Conservation (phyloP, 1,284 basidiomycete genomes). For the Thecaphora thlaspeos region DNA sequence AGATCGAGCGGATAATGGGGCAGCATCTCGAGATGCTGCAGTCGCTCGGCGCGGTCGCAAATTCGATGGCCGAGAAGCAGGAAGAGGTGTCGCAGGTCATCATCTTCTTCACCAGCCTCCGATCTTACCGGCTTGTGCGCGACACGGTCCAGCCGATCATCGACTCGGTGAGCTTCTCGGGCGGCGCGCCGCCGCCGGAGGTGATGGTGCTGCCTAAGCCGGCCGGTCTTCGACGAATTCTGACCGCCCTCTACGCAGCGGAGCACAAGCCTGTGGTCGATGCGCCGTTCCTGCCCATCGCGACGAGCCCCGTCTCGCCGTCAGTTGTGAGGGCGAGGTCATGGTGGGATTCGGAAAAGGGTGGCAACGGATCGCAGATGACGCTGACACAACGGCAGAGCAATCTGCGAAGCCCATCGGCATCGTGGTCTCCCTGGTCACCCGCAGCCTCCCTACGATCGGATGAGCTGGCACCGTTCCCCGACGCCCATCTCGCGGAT, state of each 20-base stretch:
- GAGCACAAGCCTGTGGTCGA: constrained; percentile 68
- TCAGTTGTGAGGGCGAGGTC: constrained; percentile 21
- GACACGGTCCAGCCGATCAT: constrained; percentile 43
- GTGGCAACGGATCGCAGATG: constrained; percentile 13
- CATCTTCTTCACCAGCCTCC: constrained; percentile 44
- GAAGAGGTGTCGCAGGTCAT: constrained; percentile 37
- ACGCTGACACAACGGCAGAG: constrained; percentile 16
- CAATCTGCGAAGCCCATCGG: constrained; percentile 9
- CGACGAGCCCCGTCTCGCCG: constrained; percentile 71
- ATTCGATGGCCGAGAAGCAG: constrained; percentile 8
- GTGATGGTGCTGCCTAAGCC: constrained; percentile 47
- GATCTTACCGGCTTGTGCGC: constrained; percentile 27
- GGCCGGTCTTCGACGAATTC: constrained; percentile 27
- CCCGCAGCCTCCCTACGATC: constrained; percentile 7
- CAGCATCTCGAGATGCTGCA: constrained; percentile 11
- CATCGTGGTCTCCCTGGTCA: constrained; percentile 24
- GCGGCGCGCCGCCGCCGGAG: constrained; percentile 33
- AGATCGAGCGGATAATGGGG: constrained; percentile 24
- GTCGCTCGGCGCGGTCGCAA: constrained; percentile 17
- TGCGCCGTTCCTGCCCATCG: constrained; percentile 82
- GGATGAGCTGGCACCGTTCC: not conserved
- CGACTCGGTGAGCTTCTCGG: constrained; percentile 32
- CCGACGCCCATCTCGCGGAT: constrained; percentile 3
- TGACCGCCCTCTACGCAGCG: constrained; percentile 38
- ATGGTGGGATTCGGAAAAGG: constrained; percentile 21